phyloP scores from a whole-genome alignment of 805 yeast genomes.

The Yarrowia bubula region DNA sequence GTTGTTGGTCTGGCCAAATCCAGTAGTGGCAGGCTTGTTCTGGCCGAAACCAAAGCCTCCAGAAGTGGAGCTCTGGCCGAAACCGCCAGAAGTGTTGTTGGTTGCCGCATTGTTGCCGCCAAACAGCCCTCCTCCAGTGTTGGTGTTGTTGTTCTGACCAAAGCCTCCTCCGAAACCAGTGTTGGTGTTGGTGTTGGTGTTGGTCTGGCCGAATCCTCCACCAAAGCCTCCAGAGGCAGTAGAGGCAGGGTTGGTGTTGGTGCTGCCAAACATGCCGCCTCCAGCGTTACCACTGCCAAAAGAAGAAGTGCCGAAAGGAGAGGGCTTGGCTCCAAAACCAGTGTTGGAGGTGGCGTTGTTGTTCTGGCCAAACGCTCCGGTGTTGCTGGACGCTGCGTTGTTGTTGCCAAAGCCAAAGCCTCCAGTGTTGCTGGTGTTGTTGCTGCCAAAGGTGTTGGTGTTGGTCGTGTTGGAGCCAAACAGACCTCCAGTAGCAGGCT shows the following conservation, averaged over 20 bases:
- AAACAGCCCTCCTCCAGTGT: conserved; percentile 29
- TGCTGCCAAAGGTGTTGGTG: conserved; percentile 19
- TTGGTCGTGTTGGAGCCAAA: conserved; percentile 31
- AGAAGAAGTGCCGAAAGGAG: conserved; percentile 29
- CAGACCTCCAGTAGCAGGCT: conserved; percentile 29
- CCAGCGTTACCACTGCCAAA: conserved; percentile 30
- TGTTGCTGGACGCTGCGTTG: conserved; percentile 30
- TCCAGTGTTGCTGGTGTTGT: conserved; percentile 28
- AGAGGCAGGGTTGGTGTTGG: conserved; percentile 23
- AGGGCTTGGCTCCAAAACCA: conserved; percentile 37
- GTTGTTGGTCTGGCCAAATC: conserved; percentile 42
- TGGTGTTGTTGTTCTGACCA: conserved; percentile 37
- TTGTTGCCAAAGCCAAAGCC: conserved; percentile 31
- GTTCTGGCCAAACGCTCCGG: conserved; percentile 31
- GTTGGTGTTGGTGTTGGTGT: conserved; percentile 29
- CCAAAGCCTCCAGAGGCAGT: background rate
- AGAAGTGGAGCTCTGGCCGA: conserved; percentile 6
- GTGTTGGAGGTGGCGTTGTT: conserved; percentile 28
- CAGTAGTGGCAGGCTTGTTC: conserved; percentile 29
- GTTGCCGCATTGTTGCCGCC: conserved; percentile 32
- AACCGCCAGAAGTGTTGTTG: conserved; percentile 31
- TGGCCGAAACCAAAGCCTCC: background rate
- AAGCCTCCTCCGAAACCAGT: conserved; percentile 42
- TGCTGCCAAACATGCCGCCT: conserved; percentile 46
- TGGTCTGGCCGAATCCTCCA: background rate